A percentile compares a stretch with the other conserved stretches of the same genome.
phyloP scores from a whole-genome alignment of 148 eudicot species.

The Cornus suecica region DNA sequence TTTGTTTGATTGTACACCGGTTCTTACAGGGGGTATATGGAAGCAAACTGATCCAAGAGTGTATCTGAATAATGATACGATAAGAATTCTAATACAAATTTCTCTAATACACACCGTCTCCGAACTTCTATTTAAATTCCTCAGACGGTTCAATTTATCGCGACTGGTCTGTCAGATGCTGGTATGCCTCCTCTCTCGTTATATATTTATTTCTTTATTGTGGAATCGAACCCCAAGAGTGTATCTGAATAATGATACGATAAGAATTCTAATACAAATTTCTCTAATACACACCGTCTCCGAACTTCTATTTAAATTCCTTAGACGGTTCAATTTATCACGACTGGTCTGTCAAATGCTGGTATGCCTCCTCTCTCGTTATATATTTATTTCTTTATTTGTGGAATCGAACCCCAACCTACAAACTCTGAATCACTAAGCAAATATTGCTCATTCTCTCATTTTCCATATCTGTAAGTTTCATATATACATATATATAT shows the following conservation, averaged over 20 bases:
- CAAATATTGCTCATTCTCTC: too few species aligned
- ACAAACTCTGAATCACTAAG: too few species aligned
- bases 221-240: background rate
- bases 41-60: background rate
- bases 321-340: slow-evolving; percentile 26
- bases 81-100: slow-evolving; percentile 27
- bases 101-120: slow-evolving; percentile 20
- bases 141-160: slow-evolving; percentile 26
- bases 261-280: slow-evolving; percentile 27
- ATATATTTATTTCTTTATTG: background rate
- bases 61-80: slow-evolving; percentile 11
- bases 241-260: slow-evolving; percentile 11
- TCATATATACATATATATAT: background rate
- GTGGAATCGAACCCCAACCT: background rate
- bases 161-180: slow-evolving; percentile 29
- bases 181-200: slow-evolving; percentile 11
- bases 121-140: slow-evolving; percentile 23
- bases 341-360: slow-evolving; percentile 29
- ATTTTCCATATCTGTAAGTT: too few species aligned
- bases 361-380: slow-evolving; percentile 11
- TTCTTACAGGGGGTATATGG: slow-evolving; percentile 27
- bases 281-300: slow-evolving; percentile 20
- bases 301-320: slow-evolving; percentile 23
- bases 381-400: background rate
- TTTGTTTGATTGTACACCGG: too few species aligned